Conservation (phyloP, 768 basidiomycete species). For the Lactarius akahatsu region DNA sequence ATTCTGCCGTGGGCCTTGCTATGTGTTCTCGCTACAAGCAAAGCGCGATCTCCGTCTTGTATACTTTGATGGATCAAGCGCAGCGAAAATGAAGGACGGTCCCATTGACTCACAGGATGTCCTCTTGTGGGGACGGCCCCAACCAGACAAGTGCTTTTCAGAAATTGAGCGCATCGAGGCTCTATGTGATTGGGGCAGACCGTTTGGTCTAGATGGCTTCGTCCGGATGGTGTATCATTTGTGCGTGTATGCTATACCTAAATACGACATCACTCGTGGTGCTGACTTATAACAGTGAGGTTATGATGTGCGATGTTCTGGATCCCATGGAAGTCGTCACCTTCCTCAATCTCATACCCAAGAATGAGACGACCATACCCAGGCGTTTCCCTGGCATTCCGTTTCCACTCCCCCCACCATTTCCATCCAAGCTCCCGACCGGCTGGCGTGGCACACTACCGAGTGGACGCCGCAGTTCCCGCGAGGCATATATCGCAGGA, state of each 20-base stretch:
- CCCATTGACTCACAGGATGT: constrained; percentile 41
- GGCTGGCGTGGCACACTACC: constrained; percentile 27
- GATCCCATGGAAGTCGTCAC: constrained; percentile 23
- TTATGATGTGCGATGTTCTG: constrained; percentile 3
- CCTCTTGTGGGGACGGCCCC: constrained; percentile 34
- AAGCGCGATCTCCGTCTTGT: constrained; percentile 24
- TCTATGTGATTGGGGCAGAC: constrained; percentile 39
- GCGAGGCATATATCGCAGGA: constrained; percentile 38
- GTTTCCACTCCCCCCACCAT: not conserved
- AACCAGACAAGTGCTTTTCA: constrained; percentile 26
- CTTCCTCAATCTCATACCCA: constrained; percentile 17
- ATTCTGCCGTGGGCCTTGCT: constrained; percentile 12
- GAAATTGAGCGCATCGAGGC: constrained; percentile 34
- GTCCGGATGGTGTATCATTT: constrained; percentile 31
- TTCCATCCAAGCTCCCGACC: constrained; percentile 11
- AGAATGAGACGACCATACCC: not conserved
- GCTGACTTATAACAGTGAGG: constrained; percentile 11
- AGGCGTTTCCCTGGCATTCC: not conserved
- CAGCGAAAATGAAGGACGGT: constrained; percentile 33
- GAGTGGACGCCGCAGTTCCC: not conserved
- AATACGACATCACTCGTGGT: not conserved
- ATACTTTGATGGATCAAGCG: constrained; percentile 27
- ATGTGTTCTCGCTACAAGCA: constrained; percentile 15
- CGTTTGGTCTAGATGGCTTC: constrained; percentile 38
- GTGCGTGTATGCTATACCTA: constrained; percentile 9